Evolutionary conservation across 164 flowering plant genomes (phyloP), one percentile per base, ranked within the genome.

Genomic region (Pachysandra terminalis): DNA sequence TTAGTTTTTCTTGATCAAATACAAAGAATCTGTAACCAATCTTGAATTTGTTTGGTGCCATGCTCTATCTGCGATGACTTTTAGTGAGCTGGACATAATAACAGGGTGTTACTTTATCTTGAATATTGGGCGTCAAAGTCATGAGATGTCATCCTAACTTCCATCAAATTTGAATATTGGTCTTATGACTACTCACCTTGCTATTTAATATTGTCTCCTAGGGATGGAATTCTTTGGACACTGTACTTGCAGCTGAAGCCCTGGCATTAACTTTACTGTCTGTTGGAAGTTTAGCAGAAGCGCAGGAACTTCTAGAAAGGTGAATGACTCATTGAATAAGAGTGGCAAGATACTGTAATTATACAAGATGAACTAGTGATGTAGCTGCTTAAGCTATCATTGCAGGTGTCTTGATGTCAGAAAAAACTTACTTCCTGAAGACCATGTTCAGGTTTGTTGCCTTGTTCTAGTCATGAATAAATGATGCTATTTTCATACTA

Each of bases 191-290:
- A 64, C 40, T 63, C 37, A 59, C 41, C 35, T n/a, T 59, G 22
- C 1, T 19, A 58, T 61, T 69, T 32, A 9, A 24, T 54, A 21
- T 61, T 66, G 14, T 26, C 19, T 62, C 49, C 58, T 75, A 93
- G 98, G 97, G 97, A 45, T 89, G 94, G 97, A 76, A 82, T 69
- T 87, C 92, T 21, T 73, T 87, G 81, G 96, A 88, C 23, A 88
- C 98, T 49, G 79, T 88, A 54, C 56, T 81, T 77, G 82, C 91
- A 59, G 94, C 94, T 71, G 98, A 93, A 81, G 71, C 76, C 24
- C 76, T 93, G 56, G 92, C 94, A 22, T 58, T 83, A 74, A 83
- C 84, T 63, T 79, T 93, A 32, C 87, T 82, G 61, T 79, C 85
- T 27, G 32, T 49, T 76, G 94, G 96, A 61, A 81, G 52, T 52